These are phyloP conservation scores for Alternaria sp. DNA, from an alignment of 2,329 filamentous ascomycete species.

Conservation along the genomic window DNA sequence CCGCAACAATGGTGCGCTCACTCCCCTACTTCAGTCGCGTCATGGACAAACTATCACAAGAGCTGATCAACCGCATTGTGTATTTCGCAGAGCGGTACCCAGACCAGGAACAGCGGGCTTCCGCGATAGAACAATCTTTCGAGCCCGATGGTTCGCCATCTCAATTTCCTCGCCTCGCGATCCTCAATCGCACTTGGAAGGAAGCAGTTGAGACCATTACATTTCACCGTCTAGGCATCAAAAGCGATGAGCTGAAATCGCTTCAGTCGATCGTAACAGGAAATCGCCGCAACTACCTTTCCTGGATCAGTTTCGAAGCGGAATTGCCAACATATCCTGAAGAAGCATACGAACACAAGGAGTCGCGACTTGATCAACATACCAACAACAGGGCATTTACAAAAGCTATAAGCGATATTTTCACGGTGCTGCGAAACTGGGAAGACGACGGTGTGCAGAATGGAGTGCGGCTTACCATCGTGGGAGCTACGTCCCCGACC, in stretches of 20 bases:
- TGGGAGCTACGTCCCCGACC: background rate
- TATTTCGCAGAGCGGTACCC: conserved; percentile 3
- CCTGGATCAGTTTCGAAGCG: background rate
- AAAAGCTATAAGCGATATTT: background rate
- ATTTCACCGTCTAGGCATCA: conserved; percentile 1
- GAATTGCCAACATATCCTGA: conserved; percentile 6
- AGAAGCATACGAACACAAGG: conserved; percentile 5
- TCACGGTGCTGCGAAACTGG: conserved; percentile 5
- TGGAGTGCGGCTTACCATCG: background rate
- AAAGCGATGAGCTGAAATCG: conserved; percentile 3
- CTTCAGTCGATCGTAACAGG: conserved; percentile 8
- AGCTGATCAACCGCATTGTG: conserved; percentile 17
- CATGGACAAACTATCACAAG: conserved; percentile 23
- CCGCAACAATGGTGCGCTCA: background rate
- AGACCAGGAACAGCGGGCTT: conserved; percentile 4
- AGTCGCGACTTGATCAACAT: conserved; percentile 3
- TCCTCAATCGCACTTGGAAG: conserved; percentile 9
- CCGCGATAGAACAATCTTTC: conserved; percentile 2
- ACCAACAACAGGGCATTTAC: conserved; percentile 5
- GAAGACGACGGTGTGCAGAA: conserved; percentile 8
- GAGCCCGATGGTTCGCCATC: background rate
- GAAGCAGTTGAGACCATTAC: conserved; percentile 11
- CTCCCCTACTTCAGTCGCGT: background rate
- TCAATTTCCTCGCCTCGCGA: conserved; percentile 8
- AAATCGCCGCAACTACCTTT: conserved; percentile 3